phyloP scores from a whole-genome alignment of 805 yeast genomes.

The Barnettozyma siamensis region DNA sequence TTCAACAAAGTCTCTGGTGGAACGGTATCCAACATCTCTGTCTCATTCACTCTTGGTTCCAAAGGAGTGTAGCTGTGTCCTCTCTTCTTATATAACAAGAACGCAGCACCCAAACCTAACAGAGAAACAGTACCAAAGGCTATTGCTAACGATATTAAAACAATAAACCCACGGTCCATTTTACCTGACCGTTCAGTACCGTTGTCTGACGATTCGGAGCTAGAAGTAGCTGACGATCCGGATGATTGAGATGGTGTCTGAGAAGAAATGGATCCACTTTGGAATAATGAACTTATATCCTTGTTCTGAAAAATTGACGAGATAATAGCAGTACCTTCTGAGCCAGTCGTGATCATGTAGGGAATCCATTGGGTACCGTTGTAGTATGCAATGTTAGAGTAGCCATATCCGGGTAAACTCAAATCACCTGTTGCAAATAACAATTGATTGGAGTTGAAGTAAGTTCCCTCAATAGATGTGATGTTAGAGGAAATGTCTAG shows the following conservation, averaged over 20 bases:
- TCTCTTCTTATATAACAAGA: constrained; percentile 31
- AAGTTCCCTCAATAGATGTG: constrained; percentile 29
- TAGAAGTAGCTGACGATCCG: constrained; percentile 11
- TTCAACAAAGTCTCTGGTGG: constrained; percentile 53
- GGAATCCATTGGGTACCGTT: constrained; percentile 70
- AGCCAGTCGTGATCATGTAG: constrained; percentile 39
- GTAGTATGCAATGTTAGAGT: constrained; percentile 54
- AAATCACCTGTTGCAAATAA: constrained; percentile 57
- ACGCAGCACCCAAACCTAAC: constrained; percentile 36
- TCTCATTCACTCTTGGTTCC: constrained; percentile 52
- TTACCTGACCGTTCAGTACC: constrained; percentile 16
- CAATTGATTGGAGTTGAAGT: constrained; percentile 38
- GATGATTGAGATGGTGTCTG: constrained; percentile 13
- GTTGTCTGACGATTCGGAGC: background rate
- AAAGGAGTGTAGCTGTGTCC: constrained; percentile 39
- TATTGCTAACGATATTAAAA: constrained; percentile 61
- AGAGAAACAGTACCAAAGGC: constrained; percentile 46
- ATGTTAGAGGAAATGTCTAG: constrained; percentile 31
- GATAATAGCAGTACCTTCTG: constrained; percentile 18
- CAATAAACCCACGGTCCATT: constrained; percentile 54
- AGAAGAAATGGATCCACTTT: constrained; percentile 23
- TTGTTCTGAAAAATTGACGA: constrained; percentile 32
- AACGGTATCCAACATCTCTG: constrained; percentile 54
- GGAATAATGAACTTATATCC: constrained; percentile 30
- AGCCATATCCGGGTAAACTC: constrained; percentile 44